Percentiles rank a stretch among this genome's conserved stretches.
These are phyloP conservation scores for Thermomyces lanuginosus DNA, from an alignment of 2,329 filamentous ascomycete species.

Conservation along the genomic window DNA sequence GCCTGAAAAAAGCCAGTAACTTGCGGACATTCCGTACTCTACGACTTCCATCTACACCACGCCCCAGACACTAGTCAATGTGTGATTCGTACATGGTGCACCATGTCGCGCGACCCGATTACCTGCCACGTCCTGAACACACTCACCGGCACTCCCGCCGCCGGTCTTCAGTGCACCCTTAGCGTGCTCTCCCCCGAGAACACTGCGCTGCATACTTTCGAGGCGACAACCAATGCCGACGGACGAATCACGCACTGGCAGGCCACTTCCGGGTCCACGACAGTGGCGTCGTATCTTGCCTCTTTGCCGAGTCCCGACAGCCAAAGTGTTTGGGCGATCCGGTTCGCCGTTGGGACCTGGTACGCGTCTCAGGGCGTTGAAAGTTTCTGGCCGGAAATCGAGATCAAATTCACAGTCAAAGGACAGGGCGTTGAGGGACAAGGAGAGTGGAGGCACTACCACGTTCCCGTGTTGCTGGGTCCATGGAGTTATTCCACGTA, in stretches of 20 bases:
- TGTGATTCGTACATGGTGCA: too few species aligned
- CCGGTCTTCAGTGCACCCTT: conserved; percentile 33
- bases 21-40: conserved; percentile 4
- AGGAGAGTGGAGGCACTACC: conserved; percentile 33
- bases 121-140: conserved; percentile 37
- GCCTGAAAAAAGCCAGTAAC: too few species aligned
- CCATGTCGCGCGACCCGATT: conserved; percentile 30
- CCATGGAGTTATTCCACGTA: conserved; percentile 38
- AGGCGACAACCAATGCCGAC: conserved; percentile 5
- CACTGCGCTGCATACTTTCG: conserved; percentile 27
- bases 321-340: conserved; percentile 31
- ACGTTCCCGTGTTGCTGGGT: conserved; percentile 35
- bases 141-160: conserved; percentile 28
- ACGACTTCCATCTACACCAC: conserved; percentile 7
- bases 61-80: conserved; percentile 4
- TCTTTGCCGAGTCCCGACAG: conserved; percentile 20
- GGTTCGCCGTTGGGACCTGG: conserved; percentile 31
- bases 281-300: conserved; percentile 15
- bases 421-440: conserved; percentile 23
- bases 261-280: conserved; percentile 10
- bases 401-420: conserved; percentile 35
- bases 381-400: conserved; percentile 36
- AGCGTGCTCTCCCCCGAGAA: conserved; percentile 37
- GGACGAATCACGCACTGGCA: too few species aligned
- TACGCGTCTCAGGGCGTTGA: conserved; percentile 31